Conservation (phyloP, 768 basidiomycete species). For the Auriscalpium microsporum region DNA sequence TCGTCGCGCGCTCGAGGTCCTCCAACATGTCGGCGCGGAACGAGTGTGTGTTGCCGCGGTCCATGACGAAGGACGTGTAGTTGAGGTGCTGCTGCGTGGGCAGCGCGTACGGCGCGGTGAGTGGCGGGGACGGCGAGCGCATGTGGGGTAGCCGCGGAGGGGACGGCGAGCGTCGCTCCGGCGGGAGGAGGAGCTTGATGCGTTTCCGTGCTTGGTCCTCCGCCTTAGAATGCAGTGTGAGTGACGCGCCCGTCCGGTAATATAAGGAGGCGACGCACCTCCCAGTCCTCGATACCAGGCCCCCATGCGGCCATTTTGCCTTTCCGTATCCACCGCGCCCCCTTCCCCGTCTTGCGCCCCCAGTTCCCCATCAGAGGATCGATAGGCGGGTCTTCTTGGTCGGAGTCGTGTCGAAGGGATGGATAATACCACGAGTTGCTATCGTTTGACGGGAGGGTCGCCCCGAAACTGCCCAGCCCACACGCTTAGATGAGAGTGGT, state of each 20-base stretch:
- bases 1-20: constrained; percentile 75
- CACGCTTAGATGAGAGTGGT: neutral
- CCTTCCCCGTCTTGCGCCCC: constrained; percentile 70
- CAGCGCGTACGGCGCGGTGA: constrained; percentile 65
- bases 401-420: constrained; percentile 62
- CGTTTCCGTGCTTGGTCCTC: constrained; percentile 82
- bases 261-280: constrained; percentile 38
- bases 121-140: constrained; percentile 70
- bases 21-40: constrained; percentile 73
- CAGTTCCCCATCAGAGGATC: constrained; percentile 63
- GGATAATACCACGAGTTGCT: constrained; percentile 81
- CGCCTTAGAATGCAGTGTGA: constrained; percentile 34
- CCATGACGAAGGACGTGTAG: constrained; percentile 81
- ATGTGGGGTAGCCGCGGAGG: constrained; percentile 71
- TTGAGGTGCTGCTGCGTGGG: constrained; percentile 61
- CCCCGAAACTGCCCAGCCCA: neutral
- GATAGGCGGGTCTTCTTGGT: constrained; percentile 40
- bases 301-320: constrained; percentile 84
- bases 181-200: constrained; percentile 57
- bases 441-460: constrained; percentile 40
- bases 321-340: constrained; percentile 73
- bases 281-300: constrained; percentile 78
- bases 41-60: constrained; percentile 74
- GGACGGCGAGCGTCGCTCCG: constrained; percentile 53
- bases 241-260: constrained; percentile 11